Evolutionary conservation across 768 basidiomycete species (phyloP).

Genomic region (Auriculariales sp.): DNA sequence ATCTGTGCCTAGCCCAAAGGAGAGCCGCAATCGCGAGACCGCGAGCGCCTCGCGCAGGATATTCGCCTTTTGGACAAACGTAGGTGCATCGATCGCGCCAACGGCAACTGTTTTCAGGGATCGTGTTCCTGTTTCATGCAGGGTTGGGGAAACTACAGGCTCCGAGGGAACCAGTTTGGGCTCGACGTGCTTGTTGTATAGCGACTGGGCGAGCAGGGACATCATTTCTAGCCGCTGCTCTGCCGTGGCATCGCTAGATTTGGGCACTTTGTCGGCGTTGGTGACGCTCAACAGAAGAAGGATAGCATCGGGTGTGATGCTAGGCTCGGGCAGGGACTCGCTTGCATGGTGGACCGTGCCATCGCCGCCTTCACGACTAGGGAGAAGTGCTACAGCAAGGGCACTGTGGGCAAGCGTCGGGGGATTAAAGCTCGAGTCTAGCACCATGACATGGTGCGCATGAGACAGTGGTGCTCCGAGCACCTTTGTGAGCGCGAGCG

Average conservation of each 20-base stretch:
- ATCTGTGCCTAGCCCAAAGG: constrained; percentile 71
- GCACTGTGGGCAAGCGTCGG: constrained; percentile 77
- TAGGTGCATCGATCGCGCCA: constrained; percentile 75
- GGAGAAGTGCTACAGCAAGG: constrained; percentile 35
- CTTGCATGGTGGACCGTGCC: too few relatives aligned
- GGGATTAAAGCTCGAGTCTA: constrained; percentile 90
- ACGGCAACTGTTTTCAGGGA: constrained; percentile 43
- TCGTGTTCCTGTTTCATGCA: background rate
- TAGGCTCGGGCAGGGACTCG: background rate
- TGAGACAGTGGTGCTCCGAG: too few relatives aligned
- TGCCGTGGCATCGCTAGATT: constrained; percentile 53
- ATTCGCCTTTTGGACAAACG: constrained; percentile 70
- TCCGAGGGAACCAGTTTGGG: background rate
- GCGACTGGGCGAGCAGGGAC: constrained; percentile 41
- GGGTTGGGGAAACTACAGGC: background rate
- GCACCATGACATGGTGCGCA: constrained; percentile 25
- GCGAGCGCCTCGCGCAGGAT: constrained; percentile 31
- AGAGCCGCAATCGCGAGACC: constrained; percentile 26
- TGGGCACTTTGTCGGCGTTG: constrained; percentile 73
- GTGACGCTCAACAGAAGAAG: constrained; percentile 70
- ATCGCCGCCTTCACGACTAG: background rate
- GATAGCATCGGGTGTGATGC: constrained; percentile 34
- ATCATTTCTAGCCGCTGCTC: constrained; percentile 84
- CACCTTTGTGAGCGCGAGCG: too few relatives aligned
- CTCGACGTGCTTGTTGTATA: constrained; percentile 5